These are phyloP conservation scores for Fusarium haematococcum DNA, from an alignment of 2,329 filamentous ascomycete genomes.

Conservation along the genomic window DNA sequence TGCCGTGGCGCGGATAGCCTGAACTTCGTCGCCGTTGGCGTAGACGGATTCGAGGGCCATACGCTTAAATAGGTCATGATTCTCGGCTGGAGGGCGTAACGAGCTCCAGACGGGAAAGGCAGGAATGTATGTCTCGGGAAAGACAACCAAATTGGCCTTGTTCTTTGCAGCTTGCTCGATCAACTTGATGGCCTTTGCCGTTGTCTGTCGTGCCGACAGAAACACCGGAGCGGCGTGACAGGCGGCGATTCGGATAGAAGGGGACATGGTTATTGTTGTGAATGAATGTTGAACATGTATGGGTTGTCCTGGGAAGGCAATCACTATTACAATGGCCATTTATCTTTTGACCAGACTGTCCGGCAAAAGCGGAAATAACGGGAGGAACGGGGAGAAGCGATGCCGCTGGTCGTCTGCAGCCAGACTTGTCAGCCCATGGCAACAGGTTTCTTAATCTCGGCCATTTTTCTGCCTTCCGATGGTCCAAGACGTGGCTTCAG, in stretches of 20 bases:
- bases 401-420: not conserved
- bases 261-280: not conserved
- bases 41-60: constrained; percentile 59
- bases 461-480: not conserved
- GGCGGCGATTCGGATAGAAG: not conserved
- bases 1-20: constrained; percentile 53
- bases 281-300: not conserved
- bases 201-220: not conserved
- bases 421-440: not conserved
- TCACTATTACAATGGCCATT: not conserved
- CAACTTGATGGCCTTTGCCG: constrained; percentile 34
- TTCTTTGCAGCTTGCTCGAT: constrained; percentile 58
- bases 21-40: constrained; percentile 59
- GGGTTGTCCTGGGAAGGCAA: not conserved
- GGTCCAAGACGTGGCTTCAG: not conserved
- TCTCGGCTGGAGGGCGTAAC: constrained; percentile 59
- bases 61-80: constrained; percentile 61
- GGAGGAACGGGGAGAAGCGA: not conserved
- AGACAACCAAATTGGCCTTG: constrained; percentile 62
- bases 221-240: not conserved
- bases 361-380: not conserved
- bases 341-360: not conserved
- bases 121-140: constrained; percentile 65
- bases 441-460: not conserved
- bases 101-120: constrained; percentile 66